Conservation (phyloP, 495 filamentous ascomycete genomes). For the Parachaetomium inaequale region DNA sequence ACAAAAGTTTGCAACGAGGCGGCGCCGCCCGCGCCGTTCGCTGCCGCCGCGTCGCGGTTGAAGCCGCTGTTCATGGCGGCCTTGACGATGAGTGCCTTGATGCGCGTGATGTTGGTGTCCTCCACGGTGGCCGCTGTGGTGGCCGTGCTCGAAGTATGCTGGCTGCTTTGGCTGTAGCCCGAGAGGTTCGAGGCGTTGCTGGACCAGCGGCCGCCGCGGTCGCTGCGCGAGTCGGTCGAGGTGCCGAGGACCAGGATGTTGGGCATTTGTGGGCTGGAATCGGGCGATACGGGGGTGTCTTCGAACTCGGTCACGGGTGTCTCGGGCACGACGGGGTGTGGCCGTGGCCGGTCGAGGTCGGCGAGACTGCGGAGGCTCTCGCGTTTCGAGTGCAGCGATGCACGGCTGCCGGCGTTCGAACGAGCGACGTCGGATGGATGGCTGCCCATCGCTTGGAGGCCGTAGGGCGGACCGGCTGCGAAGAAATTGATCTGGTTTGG, state of each 20-base stretch:
- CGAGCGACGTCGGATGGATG: constrained; percentile 32
- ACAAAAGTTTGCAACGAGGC: constrained; percentile 64
- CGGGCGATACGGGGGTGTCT: constrained; percentile 75
- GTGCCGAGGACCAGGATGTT: constrained; percentile 85
- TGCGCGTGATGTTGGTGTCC: constrained; percentile 67
- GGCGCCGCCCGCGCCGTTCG: constrained; percentile 33
- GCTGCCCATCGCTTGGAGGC: constrained; percentile 21
- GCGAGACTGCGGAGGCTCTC: constrained; percentile 41
- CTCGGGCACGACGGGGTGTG: constrained; percentile 56
- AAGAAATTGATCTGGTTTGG: constrained; percentile 74
- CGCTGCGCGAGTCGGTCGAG: constrained; percentile 37
- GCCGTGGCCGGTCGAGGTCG: constrained; percentile 31
- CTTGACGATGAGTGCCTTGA: constrained; percentile 74
- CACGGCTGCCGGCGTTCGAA: constrained; percentile 39
- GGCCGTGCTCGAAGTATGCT: constrained; percentile 68
- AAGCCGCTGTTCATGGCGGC: constrained; percentile 79
- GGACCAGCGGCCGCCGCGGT: constrained; percentile 60
- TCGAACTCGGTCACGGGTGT: constrained; percentile 93
- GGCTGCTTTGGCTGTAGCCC: constrained; percentile 66
- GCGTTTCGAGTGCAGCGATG: constrained; percentile 45
- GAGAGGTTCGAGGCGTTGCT: constrained; percentile 71
- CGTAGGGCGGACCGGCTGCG: constrained; percentile 25
- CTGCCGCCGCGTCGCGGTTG: constrained; percentile 43
- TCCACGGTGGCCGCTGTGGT: constrained; percentile 62
- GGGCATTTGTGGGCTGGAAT: constrained; percentile 66